Base-by-base conservation (phyloP, 1,284 basidiomycete species). In the Ganoderma sinense region DNA sequence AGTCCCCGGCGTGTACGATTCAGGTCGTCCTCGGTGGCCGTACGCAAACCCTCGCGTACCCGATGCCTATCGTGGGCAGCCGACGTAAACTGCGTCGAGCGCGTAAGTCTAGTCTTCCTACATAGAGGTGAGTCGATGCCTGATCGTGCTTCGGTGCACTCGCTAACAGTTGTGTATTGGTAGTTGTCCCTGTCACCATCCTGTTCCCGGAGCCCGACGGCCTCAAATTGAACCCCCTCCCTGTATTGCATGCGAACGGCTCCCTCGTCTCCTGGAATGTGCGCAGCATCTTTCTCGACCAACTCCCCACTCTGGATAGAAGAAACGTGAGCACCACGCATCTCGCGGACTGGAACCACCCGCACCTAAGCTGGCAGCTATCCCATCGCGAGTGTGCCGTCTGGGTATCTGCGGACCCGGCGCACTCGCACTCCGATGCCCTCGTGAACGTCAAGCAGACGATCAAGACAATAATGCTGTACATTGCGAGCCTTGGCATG, bases 81-180 rank as follows among this genome's bases (percentile, higher is more conserved):
- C 71, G 77, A 40, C 60, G 66, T 14, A 87, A 80, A 71, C 67
- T 85, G 2, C 82, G 85, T 10, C 75, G 89, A 36, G 88, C 87
- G 8, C 82, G 88, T 36, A 86, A 84, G 71, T n/a, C n/a, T n/a
- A 84, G 71, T 89, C 87, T 4, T 80, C 75, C 23, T 89, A 85
- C 70, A 80, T 89, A 11, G 87, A 90, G 80, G 88, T 88, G 48
- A 31, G 80, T 69, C 40, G 48, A 18, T 59, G n/a, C n/a, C n/a
- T n/a, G n/a, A n/a, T n/a, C n/a, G n/a, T n/a, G n/a, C n/a, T n/a
- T n/a, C n/a, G n/a, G n/a, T n/a, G n/a, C 11, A 31, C 26, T 62
- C 13, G 63, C 31, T 6, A 11, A 40, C n/a, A 11, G 43, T 23
- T 23, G 6, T 36, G 78, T 62, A 10, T 64, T 82, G 81, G 68